Conservation (phyloP, 202 grass and related monocot species). For the Setaria italica region DNA sequence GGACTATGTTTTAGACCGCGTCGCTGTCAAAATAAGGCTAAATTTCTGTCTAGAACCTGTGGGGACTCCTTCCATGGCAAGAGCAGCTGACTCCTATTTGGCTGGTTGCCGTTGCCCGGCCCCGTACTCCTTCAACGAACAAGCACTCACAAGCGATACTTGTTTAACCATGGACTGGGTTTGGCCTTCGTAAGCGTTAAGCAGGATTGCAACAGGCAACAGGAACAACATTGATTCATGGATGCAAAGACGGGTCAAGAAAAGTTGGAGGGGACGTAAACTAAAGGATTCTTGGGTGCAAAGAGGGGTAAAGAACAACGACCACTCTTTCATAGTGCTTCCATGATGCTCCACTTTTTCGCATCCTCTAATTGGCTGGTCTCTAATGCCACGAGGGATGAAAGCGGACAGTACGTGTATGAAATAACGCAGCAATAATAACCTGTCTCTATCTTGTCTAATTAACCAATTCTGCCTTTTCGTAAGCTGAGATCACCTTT, state of each 20-base stretch:
- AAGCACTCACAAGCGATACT: no score
- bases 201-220: no score
- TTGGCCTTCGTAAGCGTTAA: no score
- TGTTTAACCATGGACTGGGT: no score
- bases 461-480: background rate
- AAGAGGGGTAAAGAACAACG: background rate
- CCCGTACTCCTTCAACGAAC: no score
- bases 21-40: no score
- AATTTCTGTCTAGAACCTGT: no score
- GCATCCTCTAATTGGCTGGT: background rate
- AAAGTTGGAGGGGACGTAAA: background rate
- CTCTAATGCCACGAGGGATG: conserved; percentile 22
- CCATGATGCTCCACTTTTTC: background rate
- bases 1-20: no score
- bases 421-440: conserved; percentile 14
- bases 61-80: no score
- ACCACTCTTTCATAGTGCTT: conserved; percentile 11
- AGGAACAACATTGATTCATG: background rate
- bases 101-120: no score
- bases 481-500: conserved; percentile 17
- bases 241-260: background rate
- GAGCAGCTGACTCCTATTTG: no score
- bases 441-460: background rate
- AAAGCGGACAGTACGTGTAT: background rate
- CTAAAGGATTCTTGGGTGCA: background rate